These are phyloP conservation scores for Lachancea fermentati DNA, from an alignment of 805 yeast species.

Conservation along the genomic window DNA sequence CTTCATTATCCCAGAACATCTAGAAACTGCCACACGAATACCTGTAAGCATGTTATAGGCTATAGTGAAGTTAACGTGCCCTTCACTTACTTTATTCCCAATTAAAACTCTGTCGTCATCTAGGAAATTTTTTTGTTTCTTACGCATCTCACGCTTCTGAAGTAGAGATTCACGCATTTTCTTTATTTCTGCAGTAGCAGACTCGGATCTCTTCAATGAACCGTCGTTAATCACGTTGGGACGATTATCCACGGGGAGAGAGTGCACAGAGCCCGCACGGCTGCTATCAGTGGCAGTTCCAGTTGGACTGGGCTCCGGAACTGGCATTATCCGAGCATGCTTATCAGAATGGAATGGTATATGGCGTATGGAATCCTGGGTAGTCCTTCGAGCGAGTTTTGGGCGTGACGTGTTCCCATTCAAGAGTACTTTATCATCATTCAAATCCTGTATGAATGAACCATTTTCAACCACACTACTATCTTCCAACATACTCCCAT, in stretches of 20 bases:
- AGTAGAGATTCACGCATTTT: conserved; percentile 46
- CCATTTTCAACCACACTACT: conserved; percentile 24
- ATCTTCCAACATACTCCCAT: conserved; percentile 8
- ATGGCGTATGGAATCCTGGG: conserved; percentile 22
- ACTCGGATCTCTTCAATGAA: conserved; percentile 31
- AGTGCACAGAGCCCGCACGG: conserved; percentile 10
- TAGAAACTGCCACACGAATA: conserved; percentile 87
- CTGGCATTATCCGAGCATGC: conserved; percentile 33
- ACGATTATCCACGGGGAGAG: conserved; percentile 12
- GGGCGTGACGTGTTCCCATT: conserved; percentile 28
- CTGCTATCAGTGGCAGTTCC: conserved; percentile 5
- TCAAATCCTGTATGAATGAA: conserved; percentile 33
- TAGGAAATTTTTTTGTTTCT: conserved; percentile 36
- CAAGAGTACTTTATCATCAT: conserved; percentile 31
- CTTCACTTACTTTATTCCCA: conserved; percentile 83
- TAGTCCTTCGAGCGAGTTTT: conserved; percentile 16
- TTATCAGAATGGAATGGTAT: conserved; percentile 33
- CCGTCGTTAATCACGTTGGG: conserved; percentile 17
- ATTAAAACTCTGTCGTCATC: conserved; percentile 54
- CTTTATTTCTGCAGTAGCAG: conserved; percentile 41
- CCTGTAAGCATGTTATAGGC: conserved; percentile 98
- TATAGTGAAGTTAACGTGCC: conserved; percentile 86
- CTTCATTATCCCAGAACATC: conserved; percentile 81
- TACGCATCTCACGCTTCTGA: conserved; percentile 39
- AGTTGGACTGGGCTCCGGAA: conserved; percentile 12